Evolutionary conservation across 2,329 filamentous ascomycete species (phyloP).

Genomic region (Trichophyton verrucosum): DNA sequence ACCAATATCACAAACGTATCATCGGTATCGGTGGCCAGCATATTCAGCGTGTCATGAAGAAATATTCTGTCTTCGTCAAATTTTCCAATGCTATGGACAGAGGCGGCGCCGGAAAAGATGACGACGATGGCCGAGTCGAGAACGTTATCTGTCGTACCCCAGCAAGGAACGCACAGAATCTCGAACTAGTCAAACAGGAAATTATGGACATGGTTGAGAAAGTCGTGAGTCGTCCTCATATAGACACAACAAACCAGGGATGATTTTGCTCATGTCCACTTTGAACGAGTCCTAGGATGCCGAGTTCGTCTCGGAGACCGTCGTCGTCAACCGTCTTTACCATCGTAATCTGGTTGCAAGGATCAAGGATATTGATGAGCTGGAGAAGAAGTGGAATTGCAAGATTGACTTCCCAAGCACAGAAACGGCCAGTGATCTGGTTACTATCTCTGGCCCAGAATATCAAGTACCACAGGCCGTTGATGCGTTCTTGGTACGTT

Average conservation of each 20-base stretch:
- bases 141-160: conserved; percentile 98
- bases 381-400: conserved; percentile 99
- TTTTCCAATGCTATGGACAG: conserved; percentile 99
- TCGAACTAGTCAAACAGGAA: conserved; percentile 95
- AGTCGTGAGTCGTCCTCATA: conserved; percentile 45
- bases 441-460: conserved; percentile 89
- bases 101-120: conserved; percentile 82
- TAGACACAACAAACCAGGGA: conserved; percentile 3
- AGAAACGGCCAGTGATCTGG: conserved; percentile 90
- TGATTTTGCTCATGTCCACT: conserved; percentile 5
- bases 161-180: conserved; percentile 87
- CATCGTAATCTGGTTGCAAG: conserved; percentile 87
- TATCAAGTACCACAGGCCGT: conserved; percentile 97
- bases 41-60: conserved; percentile 99
- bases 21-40: conserved; percentile 97
- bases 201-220: conserved; percentile 99
- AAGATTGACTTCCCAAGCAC: conserved; percentile 98
- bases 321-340: conserved; percentile 87
- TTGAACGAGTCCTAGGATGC: conserved; percentile 51
- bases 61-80: conserved; percentile 98
- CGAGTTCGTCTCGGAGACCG: conserved; percentile 88
- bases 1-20: conserved; percentile 98
- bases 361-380: conserved; percentile 76
- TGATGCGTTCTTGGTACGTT: conserved; percentile 71
- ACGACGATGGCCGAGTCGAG: conserved; percentile 96